phyloP scores from a whole-genome alignment of 2,329 filamentous ascomycete species.

The Monilinia vaccinii-corymbosi region DNA sequence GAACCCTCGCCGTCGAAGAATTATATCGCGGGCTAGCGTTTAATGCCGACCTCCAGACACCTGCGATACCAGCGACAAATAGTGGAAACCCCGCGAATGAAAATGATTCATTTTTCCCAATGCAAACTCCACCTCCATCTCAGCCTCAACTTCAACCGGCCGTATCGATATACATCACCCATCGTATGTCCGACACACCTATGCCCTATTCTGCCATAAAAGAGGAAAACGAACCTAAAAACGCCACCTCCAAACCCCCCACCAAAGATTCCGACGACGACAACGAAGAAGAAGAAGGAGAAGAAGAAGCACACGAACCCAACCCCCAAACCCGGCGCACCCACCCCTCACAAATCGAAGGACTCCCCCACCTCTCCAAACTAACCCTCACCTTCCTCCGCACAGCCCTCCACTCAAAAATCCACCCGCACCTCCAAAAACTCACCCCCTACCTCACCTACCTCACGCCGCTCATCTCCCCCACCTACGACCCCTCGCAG shows the following conservation, averaged over 20 bases:
- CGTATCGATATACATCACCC: background rate
- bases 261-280: background rate
- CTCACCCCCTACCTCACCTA: background rate
- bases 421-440: background rate
- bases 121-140: background rate
- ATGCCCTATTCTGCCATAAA: background rate
- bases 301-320: background rate
- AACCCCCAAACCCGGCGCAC: background rate
- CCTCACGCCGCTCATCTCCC: slow-evolving; percentile 15
- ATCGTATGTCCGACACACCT: background rate
- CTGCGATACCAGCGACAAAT: slow-evolving; percentile 15
- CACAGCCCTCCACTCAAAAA: background rate
- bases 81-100: slow-evolving; percentile 20
- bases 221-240: background rate
- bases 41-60: slow-evolving; percentile 25
- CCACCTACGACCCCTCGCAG: slow-evolving; percentile 27
- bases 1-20: slow-evolving; percentile 25
- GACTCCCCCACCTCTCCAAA: slow-evolving; percentile 8
- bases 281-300: background rate
- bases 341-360: background rate
- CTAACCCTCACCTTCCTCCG: slow-evolving; percentile 7
- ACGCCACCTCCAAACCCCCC: background rate
- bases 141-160: background rate
- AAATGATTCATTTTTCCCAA: background rate
- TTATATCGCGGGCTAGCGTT: slow-evolving; percentile 14